Base-by-base conservation (phyloP, 1,139 yeast species). In the Protomyces macrosporus region DNA sequence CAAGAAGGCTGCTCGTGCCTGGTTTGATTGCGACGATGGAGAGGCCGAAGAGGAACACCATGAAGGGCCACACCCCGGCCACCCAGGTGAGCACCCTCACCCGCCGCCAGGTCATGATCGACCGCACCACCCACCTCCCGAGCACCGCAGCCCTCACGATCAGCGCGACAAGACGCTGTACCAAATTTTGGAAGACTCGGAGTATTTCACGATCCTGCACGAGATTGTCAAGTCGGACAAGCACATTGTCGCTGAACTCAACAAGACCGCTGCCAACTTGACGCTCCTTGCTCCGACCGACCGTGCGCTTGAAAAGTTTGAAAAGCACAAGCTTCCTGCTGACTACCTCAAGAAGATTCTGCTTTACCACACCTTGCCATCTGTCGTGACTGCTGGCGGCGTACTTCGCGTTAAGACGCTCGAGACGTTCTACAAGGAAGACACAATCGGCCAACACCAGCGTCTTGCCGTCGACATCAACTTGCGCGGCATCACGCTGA, bases 201-300 rank as follows among this genome's bases (percentile, higher is more conserved):
- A 54, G 55, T 55, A 60, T 53, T 55, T 55, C 53, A 50, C 55
- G 35, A 56, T 34, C 10, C 51, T 62, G 16, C 58, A 57, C 54
- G 56, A 59, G n/a, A 45, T 52, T 58, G 53, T 62, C 55, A 53
- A 56, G 51, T 65, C 53, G n/a, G 62, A 62, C 40, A 45, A 62
- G 53, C 65, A 65, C 32, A 54, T 63, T 23, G 65, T 64, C 42
- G 65, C 57, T 7, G 60, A 59, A 14, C 50, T 65, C 42, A 65
- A 64, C 65, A 65, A 60, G 55, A 65, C 66, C 6, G 50, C 62
- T 30, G 66, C 67, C 51, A 65, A 64, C 48, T 6, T 65, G 39
- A 65, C 67, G 6, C 58, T 65, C 63, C 64, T 65, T 45, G 67
- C 67, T 3, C 67, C 67, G 9, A 60, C 66, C 37, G 55, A 65